Percentiles rank a stretch among this genome's conserved stretches.
These are phyloP conservation scores for Emmonsiellopsis sp. DNA, from an alignment of 2,329 filamentous ascomycete species.

Conservation along the genomic window DNA sequence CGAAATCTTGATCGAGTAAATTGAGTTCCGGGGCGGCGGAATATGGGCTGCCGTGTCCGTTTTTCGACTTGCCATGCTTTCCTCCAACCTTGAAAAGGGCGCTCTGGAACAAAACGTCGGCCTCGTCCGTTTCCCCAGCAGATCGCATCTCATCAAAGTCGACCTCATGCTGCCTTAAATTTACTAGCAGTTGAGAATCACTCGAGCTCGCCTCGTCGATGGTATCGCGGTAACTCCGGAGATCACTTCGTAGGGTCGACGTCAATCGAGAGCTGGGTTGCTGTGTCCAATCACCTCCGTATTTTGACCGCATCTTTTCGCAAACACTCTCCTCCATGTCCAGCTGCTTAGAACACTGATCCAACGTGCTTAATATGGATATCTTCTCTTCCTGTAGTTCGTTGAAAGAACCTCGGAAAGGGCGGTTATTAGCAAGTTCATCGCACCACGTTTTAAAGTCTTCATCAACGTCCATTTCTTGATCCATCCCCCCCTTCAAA, in stretches of 20 bases:
- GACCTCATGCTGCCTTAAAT: constrained; percentile 72
- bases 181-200: constrained; percentile 72
- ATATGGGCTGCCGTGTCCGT: constrained; percentile 52
- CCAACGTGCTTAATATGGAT: constrained; percentile 61
- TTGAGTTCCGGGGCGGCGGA: constrained; percentile 57
- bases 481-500: constrained; percentile 84
- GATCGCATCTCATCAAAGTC: constrained; percentile 94
- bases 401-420: constrained; percentile 71
- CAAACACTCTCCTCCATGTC: constrained; percentile 97
- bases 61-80: constrained; percentile 48
- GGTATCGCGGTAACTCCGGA: constrained; percentile 78
- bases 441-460: constrained; percentile 93
- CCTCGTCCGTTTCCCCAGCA: constrained; percentile 76
- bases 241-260: constrained; percentile 75
- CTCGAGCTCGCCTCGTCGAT: constrained; percentile 82
- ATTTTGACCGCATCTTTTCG: constrained; percentile 98
- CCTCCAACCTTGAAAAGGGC: constrained; percentile 71
- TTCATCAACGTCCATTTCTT: constrained; percentile 77
- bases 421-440: constrained; percentile 77
- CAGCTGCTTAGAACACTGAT: constrained; percentile 74
- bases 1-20: constrained; percentile 81
- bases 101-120: constrained; percentile 79
- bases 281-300: constrained; percentile 91
- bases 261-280: constrained; percentile 89
- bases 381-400: constrained; percentile 69